Evolutionary conservation across 768 basidiomycete species (phyloP), one percentile per base, ranked within the genome.

Genomic region (Suillus cothurnatus): DNA sequence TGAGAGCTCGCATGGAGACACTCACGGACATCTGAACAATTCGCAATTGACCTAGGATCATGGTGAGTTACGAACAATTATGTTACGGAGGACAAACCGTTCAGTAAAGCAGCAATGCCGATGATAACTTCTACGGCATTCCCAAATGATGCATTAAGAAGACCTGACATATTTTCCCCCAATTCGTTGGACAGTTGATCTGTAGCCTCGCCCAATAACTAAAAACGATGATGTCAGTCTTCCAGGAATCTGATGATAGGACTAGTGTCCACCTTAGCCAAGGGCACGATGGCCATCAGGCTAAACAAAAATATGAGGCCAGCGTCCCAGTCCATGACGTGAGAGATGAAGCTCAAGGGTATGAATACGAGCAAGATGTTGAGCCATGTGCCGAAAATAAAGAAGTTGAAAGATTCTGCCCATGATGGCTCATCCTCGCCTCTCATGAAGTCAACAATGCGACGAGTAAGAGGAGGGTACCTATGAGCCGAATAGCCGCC

Each of bases 51-150:
- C 86, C 92, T 91, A 70, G 39, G 41, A 23, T 53, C 50, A 31
- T 28, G n/a, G 55, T 49, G n/a, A 41, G 55, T 34, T 70, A 23
- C 66, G 68, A 61, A 65, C 56, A 23, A 50, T 17, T 15, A 21
- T 14, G 23, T 50, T 17, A 9, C n/a, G 39, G 39, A 31, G 58
- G 41, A 34, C 66, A 62, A 63, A 91, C 91, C 88, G 81, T 93
- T 91, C 9, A 88, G 72, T 21, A 97, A 80, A 38, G 95, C 95
- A 61, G 92, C 91, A 66, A 97, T 79, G 52, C 93, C 94, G 41
- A 96, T 92, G 67, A 95, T 95, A 60, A 95, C 91, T 75, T 95
- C 94, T 52, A 94, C 91, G 11, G 91, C 91, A 71, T 92, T 92
- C 36, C 90, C 90, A 67, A 92, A 92, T 2, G 91, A 86, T 11